A percentile compares a stretch with the other conserved stretches of the same genome.
These are phyloP conservation scores for Globisporangium iwayamae DNA, from an alignment of 352 stramenopile species.

Conservation along the genomic window DNA sequence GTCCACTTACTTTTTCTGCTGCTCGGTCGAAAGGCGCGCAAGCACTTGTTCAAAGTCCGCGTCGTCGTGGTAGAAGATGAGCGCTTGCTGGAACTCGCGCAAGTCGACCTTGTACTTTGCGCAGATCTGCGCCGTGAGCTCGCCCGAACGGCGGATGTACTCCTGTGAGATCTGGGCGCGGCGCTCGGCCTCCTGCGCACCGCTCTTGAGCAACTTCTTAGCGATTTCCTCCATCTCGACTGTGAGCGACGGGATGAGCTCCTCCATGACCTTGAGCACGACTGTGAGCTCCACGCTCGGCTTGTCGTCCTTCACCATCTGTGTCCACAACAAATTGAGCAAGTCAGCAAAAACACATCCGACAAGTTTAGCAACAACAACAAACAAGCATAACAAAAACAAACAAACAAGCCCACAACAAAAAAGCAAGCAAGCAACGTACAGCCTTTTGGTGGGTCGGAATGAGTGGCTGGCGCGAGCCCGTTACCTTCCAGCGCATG, in stretches of 20 bases:
- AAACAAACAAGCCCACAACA: neutral
- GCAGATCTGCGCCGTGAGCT: constrained; percentile 56
- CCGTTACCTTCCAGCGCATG: constrained; percentile 77
- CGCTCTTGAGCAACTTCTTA: constrained; percentile 7
- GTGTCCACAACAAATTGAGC: neutral
- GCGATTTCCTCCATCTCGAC: constrained; percentile 70
- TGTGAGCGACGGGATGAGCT: constrained; percentile 68
- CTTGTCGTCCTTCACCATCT: constrained; percentile 58
- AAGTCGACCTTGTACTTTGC: constrained; percentile 50
- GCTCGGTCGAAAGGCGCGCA: constrained; percentile 53
- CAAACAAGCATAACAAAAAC: neutral
- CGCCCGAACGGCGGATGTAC: constrained; percentile 65
- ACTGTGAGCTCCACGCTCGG: constrained; percentile 54
- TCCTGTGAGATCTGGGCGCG: constrained; percentile 52
- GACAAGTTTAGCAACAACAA: neutral
- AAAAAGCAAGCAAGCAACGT: neutral
- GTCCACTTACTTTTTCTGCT: constrained; percentile 55
- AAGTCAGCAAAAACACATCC: neutral
- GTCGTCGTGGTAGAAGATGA: constrained; percentile 81
- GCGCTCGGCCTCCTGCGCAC: constrained; percentile 32
- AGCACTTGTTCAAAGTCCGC: constrained; percentile 57
- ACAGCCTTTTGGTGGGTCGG: constrained; percentile 41
- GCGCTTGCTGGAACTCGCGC: constrained; percentile 62
- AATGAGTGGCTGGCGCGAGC: constrained; percentile 70
- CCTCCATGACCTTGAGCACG: constrained; percentile 64